Evolutionary conservation across 2,329 filamentous ascomycete genomes (phyloP).

Genomic region (Fusarium denticulatum): DNA sequence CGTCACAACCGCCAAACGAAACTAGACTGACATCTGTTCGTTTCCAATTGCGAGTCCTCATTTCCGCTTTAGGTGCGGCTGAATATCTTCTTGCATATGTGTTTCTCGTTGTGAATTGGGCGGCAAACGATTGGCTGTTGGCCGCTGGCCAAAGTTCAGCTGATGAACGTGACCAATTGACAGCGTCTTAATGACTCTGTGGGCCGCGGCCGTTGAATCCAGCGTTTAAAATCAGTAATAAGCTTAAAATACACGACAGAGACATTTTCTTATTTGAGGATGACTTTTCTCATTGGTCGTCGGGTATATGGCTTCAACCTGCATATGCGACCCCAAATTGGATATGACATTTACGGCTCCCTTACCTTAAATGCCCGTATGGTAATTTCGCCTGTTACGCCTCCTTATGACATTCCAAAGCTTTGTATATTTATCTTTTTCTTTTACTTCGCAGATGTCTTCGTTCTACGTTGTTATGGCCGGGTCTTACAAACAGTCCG

Average conservation of each 20-base stretch:
- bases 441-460: too few species aligned
- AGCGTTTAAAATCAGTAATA: neutral
- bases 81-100: neutral
- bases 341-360: too few species aligned
- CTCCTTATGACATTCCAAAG: too few species aligned
- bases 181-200: neutral
- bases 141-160: neutral
- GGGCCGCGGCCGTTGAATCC: neutral
- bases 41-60: accelerated
- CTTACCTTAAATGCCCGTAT: too few species aligned
- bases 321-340: neutral
- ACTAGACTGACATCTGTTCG: accelerated
- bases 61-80: neutral
- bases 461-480: too few species aligned
- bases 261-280: accelerated
- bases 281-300: accelerated
- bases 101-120: neutral
- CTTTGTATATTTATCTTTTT: too few species aligned
- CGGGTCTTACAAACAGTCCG: too few species aligned
- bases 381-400: too few species aligned
- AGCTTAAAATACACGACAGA: neutral
- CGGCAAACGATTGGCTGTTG: neutral
- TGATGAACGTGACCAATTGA: neutral
- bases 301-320: accelerated
- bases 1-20: neutral